Base-by-base conservation (phyloP, 2,329 filamentous ascomycete genomes). In the Coniochaeta pulveracea region DNA sequence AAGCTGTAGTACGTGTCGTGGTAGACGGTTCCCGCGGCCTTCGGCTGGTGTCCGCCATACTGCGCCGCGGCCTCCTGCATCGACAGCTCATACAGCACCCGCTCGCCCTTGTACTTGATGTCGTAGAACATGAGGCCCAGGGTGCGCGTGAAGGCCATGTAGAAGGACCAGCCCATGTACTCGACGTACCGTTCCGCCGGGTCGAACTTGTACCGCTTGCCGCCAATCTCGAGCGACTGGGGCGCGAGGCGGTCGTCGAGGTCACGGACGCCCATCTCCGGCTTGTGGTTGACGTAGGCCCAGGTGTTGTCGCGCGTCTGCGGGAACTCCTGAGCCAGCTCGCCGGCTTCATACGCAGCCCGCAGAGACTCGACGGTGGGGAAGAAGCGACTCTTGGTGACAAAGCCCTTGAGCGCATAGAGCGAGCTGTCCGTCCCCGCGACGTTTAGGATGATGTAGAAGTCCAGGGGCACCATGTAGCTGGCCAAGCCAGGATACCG, bases 121-220 rank as follows among this genome's bases (percentile, higher is more conserved):
- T 71, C 66, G 42, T 57, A 64, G 10, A 70, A 49, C 40, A 54
- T 57, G 8, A 69, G 40, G 1, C 64, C 66, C 2, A 62, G 56
- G 3, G 58, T 52, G 25, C 58, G 57, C 5, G 55, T 55, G 39
- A 58, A 61, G 9, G 58, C 49, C 15, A 69, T 50, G 47, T 67
- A 72, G 47, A 72, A 70, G 4, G 57, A 55, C 50, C 64, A 72
- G 12, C 63, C 66, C 50, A 71, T 61, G 56, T 62, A 72, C 37
- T 63, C 61, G 22, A 72, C 55, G 40, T 63, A 71, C 32, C 58
- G 54, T 37, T 64, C 46, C 22, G 60, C 47, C 18, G 40, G 35
- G 40, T 71, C 67, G 10, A 71, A 33, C 32, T 48, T 51, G 46
- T 61, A 61, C 3, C 58, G 51, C 40, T 57, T 59, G 19, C 58